A percentile compares a stretch with the other conserved stretches of the same genome.
These are phyloP conservation scores for Stenogyne calaminthoides DNA, from an alignment of 305 asterid species.

Conservation along the genomic window DNA sequence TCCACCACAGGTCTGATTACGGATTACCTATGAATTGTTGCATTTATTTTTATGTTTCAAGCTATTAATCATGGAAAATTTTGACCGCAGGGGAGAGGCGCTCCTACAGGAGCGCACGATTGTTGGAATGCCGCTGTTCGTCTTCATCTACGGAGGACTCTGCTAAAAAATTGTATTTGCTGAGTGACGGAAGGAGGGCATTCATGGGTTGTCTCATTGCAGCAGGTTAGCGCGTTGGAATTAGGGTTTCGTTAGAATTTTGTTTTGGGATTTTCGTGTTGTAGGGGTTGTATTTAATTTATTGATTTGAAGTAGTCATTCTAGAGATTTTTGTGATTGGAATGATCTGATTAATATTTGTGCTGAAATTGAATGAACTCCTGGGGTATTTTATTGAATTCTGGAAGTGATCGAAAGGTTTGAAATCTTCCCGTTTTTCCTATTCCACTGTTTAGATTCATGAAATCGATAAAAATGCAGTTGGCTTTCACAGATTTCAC, in stretches of 20 bases:
- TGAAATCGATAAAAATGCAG: background rate
- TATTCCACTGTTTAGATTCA: background rate
- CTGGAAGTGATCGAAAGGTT: background rate
- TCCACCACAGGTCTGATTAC: conserved; percentile 33
- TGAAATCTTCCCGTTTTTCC: background rate
- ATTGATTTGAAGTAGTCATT: background rate
- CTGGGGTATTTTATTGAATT: background rate
- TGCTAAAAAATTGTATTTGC: conserved; percentile 21
- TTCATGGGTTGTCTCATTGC: conserved; percentile 65
- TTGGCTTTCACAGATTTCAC: conserved; percentile 2
- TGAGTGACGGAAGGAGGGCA: conserved; percentile 69
- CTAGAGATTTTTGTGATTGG: background rate
- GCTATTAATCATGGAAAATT: conserved; percentile 1
- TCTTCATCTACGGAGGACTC: conserved; percentile 41
- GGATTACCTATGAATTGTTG: conserved; percentile 9
- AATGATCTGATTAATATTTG: background rate
- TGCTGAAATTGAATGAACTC: background rate
- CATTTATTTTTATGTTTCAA: background rate
- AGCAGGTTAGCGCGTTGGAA: conserved; percentile 46
- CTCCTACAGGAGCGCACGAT: conserved; percentile 32
- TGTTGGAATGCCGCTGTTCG: conserved; percentile 50
- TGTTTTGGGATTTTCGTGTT: background rate
- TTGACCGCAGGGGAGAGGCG: conserved; percentile 41
- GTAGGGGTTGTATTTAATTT: background rate
- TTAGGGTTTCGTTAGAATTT: background rate